Conservation (phyloP, 2,329 filamentous ascomycete species). For the Anthostomella pinea region DNA sequence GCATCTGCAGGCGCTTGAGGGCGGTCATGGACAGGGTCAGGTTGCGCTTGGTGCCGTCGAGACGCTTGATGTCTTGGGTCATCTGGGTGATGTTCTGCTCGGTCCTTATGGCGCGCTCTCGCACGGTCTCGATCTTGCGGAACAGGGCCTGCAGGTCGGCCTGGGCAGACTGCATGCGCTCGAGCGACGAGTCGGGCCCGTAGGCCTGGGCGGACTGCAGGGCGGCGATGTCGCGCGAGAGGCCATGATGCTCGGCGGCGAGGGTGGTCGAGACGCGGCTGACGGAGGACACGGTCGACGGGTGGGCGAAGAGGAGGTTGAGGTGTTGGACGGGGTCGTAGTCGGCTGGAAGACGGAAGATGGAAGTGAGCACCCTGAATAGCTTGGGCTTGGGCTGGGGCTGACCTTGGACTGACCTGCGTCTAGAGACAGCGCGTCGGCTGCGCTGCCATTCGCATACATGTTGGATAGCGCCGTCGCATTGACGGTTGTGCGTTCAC, state of each 20-base stretch:
- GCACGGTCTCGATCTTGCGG: conserved; percentile 90
- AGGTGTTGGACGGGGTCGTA: conserved; percentile 93
- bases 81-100: conserved; percentile 96
- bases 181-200: conserved; percentile 81
- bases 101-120: conserved; percentile 83
- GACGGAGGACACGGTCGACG: conserved; percentile 78
- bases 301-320: conserved; percentile 89
- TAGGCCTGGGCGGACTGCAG: conserved; percentile 78
- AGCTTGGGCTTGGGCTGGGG: conserved; percentile 12
- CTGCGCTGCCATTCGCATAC: conserved; percentile 40
- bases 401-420: conserved; percentile 36
- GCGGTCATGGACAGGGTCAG: conserved; percentile 97
- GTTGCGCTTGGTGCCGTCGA: conserved; percentile 96
- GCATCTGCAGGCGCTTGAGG: conserved; percentile 94
- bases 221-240: conserved; percentile 72
- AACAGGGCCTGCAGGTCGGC: conserved; percentile 86
- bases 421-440: conserved; percentile 41
- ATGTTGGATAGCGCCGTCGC: neutral
- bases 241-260: conserved; percentile 72
- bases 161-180: conserved; percentile 89
- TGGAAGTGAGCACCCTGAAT: too few relatives aligned
- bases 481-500: too few relatives aligned
- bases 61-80: conserved; percentile 97
- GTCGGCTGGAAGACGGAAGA: too few relatives aligned
- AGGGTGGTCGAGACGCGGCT: conserved; percentile 71